Base-by-base conservation (phyloP, 495 filamentous ascomycete genomes). In the Pyrenula massariospora region DNA sequence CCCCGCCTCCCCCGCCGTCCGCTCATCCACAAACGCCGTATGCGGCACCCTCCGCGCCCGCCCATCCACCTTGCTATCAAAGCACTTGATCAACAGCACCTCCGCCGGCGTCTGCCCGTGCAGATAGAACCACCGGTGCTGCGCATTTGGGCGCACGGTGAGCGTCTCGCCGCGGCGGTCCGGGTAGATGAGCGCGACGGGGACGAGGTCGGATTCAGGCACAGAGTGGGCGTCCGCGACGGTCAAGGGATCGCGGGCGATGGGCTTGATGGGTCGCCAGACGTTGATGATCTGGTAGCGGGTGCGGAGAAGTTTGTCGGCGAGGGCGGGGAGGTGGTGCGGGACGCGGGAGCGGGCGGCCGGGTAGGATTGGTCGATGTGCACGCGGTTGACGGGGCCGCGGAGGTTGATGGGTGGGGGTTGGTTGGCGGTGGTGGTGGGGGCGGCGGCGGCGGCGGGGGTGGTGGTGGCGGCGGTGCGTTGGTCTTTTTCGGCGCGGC, bases 201-300 rank as follows among this genome's bases (percentile, higher is more conserved):
- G 68, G 12, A 81, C 59, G 1, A 80, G 66, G 48, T 78, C 75
- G 2, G 63, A 67, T 1, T 79, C 76, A 0, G 64, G 63, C 0
- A 81, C 73, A 2, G 66, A 65, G 54, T 70, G 62, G 0, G 73
- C 74, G 53, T 86, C 81, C 0, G 83, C 83, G 19, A 87, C 71
- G 2, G 77, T 77, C 0, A 88, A 70, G 0, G 84, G 84, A 61
- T 87, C 83, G 48, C 79, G 78, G 31, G 71, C 64, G 52, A 88
- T 80, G 0, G 76, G 76, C 58, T 78, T 77, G 60, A 89, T 87
- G 1, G 86, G 85, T 0, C 86, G 81, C 86, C 85, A 89, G 56
- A 88, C 85, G 59, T 89, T 89, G 71, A 90, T 87, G 65, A 89
- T 86, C 64, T 89, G 84, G 62, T 81, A 84, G 8, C 85, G 77